Evolutionary conservation across 1,284 basidiomycete genomes (phyloP), one percentile per base, ranked within the genome.

Genomic region (Pseudozyma hubeiensis): DNA sequence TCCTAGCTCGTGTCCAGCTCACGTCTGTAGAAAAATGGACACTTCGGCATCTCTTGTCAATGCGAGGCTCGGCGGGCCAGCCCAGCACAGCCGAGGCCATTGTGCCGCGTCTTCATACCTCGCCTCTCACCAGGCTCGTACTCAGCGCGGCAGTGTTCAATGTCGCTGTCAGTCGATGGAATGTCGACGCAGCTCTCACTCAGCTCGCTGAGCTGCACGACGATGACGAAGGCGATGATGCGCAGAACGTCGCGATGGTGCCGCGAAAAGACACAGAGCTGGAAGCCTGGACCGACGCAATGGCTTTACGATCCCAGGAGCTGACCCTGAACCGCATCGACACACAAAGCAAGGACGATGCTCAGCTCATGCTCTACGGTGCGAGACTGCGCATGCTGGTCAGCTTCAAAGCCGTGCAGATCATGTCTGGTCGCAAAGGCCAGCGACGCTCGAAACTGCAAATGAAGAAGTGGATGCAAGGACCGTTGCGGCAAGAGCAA

Each of bases 381-480:
- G 44, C 54, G 4, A 34, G 19, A 31, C 39, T 56, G 13, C 46
- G 44, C 10, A 17, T 48, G 45, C 46, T 56, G 45, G 54, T 56
- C 34, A 49, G 46, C 54, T 48, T 49, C 37, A 40, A 48, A 29
- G 39, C 16, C 8, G 34, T 46, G 53, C 53, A 55, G 35, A 47
- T 55, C 33, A 37, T 55, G 53, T 55, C 53, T 10, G 44, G 53
- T 19, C 53, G 54, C 7, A 47, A 49, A n/a, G 54, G 54, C 3
- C 29, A 33, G 19, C 30, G 43, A 3, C 43, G 53, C 5, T 43
- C 53, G 8, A 44, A 46, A 11, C 8, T 37, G 13, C 43, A 44
- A 19, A 46, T 56, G 45, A 41, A 43, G 24, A 29, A n/a, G n/a
- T 48, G 54, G 54, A n/a, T 56, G 24, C 45, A 47, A 9, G 35